A percentile compares a stretch with the other conserved stretches of the same genome.
phyloP scores from a whole-genome alignment of 441 rosid genomes.

The Eutrema salsugineum region DNA sequence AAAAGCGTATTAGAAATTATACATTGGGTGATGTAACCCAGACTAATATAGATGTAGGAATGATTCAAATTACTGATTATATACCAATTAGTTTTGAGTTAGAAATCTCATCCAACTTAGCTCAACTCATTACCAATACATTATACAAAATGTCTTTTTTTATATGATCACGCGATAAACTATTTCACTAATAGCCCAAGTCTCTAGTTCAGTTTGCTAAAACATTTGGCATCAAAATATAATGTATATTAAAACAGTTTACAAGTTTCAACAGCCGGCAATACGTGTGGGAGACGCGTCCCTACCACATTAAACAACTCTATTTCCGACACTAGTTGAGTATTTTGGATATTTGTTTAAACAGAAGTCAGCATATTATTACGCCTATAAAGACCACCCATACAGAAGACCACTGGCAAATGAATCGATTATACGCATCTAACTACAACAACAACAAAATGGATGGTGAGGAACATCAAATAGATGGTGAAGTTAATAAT shows the following conservation, averaged over 20 bases:
- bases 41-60: too few relatives aligned
- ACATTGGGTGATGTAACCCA: too few relatives aligned
- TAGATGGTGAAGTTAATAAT: conserved; percentile 4
- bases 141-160: too few relatives aligned
- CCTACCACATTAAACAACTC: conserved; percentile 1
- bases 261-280: background rate
- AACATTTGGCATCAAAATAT: background rate
- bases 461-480: conserved; percentile 15
- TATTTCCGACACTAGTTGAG: background rate
- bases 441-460: background rate
- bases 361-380: background rate
- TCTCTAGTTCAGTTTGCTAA: background rate
- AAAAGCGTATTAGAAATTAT: too few relatives aligned
- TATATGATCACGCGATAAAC: background rate
- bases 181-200: background rate
- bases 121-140: too few relatives aligned
- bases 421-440: background rate
- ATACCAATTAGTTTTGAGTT: too few relatives aligned
- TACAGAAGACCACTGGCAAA: background rate
- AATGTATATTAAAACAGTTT: too few relatives aligned
- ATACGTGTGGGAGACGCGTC: conserved; percentile 28
- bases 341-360: background rate
- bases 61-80: too few relatives aligned
- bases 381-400: conserved; percentile 12
- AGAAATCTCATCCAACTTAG: too few relatives aligned